Conservation (phyloP, 2,329 filamentous ascomycete species). For the Huntiella abstrusa region DNA sequence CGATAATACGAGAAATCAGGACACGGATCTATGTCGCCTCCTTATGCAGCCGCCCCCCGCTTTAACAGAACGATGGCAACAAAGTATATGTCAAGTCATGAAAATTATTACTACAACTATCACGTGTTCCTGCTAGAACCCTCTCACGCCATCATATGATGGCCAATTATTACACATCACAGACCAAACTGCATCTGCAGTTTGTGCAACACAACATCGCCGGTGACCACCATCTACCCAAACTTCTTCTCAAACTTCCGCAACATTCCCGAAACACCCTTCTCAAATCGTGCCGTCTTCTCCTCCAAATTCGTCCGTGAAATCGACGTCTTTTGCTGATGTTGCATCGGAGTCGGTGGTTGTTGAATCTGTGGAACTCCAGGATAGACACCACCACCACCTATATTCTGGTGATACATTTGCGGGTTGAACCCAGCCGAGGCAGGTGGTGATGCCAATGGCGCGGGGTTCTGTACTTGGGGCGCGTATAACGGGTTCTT, state of each 20-base stretch:
- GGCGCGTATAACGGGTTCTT: slow-evolving; percentile 6
- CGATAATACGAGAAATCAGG: too few relatives aligned
- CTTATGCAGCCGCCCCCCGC: too few relatives aligned
- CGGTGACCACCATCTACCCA: slow-evolving; percentile 19
- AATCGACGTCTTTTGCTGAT: neutral
- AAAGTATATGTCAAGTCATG: too few relatives aligned
- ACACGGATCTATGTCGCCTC: too few relatives aligned
- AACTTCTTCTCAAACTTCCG: slow-evolving; percentile 68
- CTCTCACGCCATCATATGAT: too few relatives aligned
- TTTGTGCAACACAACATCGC: neutral
- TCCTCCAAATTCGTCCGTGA: slow-evolving; percentile 35
- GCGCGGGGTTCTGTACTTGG: slow-evolving; percentile 12
- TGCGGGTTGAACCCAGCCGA: slow-evolving; percentile 26
- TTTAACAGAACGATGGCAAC: too few relatives aligned
- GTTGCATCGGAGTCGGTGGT: neutral
- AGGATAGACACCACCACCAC: neutral
- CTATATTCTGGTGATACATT: slow-evolving; percentile 39
- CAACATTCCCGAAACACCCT: slow-evolving; percentile 50
- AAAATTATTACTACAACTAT: too few relatives aligned
- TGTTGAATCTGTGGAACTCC: neutral
- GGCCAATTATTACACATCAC: neutral
- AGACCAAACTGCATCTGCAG: neutral
- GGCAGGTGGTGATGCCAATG: slow-evolving; percentile 15
- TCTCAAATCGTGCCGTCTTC: slow-evolving; percentile 47
- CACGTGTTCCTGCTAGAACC: too few relatives aligned